Evolutionary conservation across 129 eudicot genomes (phyloP).

Genomic region (Centaurea solstitialis): DNA sequence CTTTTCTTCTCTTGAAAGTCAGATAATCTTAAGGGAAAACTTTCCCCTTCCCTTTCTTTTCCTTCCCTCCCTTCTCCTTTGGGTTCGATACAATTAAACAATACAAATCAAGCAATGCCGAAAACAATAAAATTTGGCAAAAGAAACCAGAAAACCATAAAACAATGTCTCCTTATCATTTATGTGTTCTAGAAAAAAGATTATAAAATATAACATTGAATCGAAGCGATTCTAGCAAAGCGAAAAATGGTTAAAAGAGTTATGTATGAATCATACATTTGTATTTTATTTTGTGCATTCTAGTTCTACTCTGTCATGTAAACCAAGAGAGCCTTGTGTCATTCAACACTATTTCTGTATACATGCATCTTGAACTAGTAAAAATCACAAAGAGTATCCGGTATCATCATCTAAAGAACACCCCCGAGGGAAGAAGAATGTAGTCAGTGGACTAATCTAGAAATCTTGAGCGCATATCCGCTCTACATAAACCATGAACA

Average conservation of each 20-base stretch:
- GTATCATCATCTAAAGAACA: conserved; percentile 27
- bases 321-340: conserved; percentile 32
- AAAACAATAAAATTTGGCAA: background rate
- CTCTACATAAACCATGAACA: conserved; percentile 48
- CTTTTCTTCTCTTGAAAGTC: too few species aligned
- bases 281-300: conserved; percentile 13
- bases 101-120: background rate
- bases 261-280: conserved; percentile 29
- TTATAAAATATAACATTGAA: conserved; percentile 38
- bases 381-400: conserved; percentile 14
- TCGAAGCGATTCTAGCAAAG: conserved; percentile 32
- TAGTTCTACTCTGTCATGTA: conserved; percentile 36
- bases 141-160: background rate
- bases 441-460: conserved; percentile 28
- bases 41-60: too few species aligned
- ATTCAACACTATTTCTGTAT: conserved; percentile 29
- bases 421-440: background rate
- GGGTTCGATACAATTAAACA: background rate
- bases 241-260: conserved; percentile 46
- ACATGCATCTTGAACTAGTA: conserved; percentile 31
- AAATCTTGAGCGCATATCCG: conserved; percentile 65
- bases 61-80: too few species aligned
- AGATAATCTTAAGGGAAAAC: too few species aligned
- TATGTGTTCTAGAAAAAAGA: conserved; percentile 15
- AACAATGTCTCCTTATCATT: conserved; percentile 8